Conservation (phyloP, 2,329 filamentous ascomycete genomes). For the Xylaria sp. region DNA sequence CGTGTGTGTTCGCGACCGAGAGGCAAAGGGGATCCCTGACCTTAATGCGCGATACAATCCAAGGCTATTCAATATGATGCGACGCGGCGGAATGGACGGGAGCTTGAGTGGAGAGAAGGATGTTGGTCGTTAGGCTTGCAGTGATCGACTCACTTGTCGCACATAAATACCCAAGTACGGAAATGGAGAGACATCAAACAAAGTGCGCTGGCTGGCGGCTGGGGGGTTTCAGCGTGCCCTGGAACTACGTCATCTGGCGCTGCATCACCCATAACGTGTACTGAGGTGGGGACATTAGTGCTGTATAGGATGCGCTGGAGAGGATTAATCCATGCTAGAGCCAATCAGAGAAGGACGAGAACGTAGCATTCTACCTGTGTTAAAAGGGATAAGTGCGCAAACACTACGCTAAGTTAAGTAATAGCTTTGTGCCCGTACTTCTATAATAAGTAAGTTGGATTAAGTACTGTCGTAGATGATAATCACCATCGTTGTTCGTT, state of each 20-base stretch:
- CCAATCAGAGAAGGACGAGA: slow-evolving; percentile 12
- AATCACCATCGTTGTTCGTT: background rate
- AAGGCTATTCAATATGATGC: slow-evolving; percentile 11
- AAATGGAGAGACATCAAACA: slow-evolving; percentile 34
- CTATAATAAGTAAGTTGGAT: background rate
- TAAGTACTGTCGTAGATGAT: background rate
- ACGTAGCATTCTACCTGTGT: background rate
- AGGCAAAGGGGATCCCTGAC: slow-evolving; percentile 7
- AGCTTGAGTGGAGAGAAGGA: slow-evolving; percentile 10
- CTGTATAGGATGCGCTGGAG: slow-evolving; percentile 1
- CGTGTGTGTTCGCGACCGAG: slow-evolving; percentile 1
- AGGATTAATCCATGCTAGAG: background rate
- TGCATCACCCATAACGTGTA: background rate
- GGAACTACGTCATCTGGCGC: slow-evolving; percentile 43
- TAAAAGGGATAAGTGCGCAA: background rate
- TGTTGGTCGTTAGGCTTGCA: slow-evolving; percentile 20
- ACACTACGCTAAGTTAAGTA: background rate
- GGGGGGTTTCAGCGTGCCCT: slow-evolving; percentile 27
- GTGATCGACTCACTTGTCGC: slow-evolving; percentile 31
- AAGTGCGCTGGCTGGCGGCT: slow-evolving; percentile 25
- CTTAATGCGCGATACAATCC: slow-evolving; percentile 13
- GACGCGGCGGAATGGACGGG: slow-evolving; percentile 6
- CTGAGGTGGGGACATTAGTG: background rate
- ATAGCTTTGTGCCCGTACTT: background rate
- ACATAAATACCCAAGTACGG: slow-evolving; percentile 32